phyloP scores from a whole-genome alignment of 2,329 filamentous ascomycete species.

The Sporothrix schenckii region DNA sequence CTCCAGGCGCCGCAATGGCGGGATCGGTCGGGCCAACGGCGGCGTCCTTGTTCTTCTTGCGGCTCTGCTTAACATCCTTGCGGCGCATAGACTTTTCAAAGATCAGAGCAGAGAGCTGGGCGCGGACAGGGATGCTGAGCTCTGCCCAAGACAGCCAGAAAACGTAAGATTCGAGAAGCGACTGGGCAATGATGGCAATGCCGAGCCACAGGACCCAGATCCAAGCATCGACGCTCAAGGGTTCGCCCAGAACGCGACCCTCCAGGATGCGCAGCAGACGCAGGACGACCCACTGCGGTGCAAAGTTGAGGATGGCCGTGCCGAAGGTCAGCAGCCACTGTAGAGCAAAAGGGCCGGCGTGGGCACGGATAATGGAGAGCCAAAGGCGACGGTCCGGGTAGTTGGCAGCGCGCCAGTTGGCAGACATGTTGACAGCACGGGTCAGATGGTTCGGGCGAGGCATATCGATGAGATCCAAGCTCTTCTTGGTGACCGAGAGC shows the following conservation, averaged over 20 bases:
- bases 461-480: conserved; percentile 64
- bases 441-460: conserved; percentile 61
- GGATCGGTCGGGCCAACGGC: conserved; percentile 41
- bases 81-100: conserved; percentile 76
- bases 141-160: conserved; percentile 68
- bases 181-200: conserved; percentile 58
- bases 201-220: conserved; percentile 69
- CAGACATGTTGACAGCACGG: conserved; percentile 54
- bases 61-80: conserved; percentile 72
- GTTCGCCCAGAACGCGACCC: conserved; percentile 49
- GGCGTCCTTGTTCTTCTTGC: conserved; percentile 49
- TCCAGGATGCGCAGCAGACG: conserved; percentile 69
- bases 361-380: conserved; percentile 61
- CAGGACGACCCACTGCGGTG: conserved; percentile 70
- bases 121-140: conserved; percentile 66
- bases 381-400: conserved; percentile 57
- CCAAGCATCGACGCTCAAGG: conserved; percentile 61
- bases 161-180: conserved; percentile 66
- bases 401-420: conserved; percentile 53
- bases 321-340: conserved; percentile 63
- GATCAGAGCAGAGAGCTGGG: conserved; percentile 70
- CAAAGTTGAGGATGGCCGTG: conserved; percentile 63
- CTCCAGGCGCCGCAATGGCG: conserved; percentile 38
- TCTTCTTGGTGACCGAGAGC: conserved; percentile 59
- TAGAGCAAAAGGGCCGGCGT: conserved; percentile 57